Percentiles rank a stretch among this genome's conserved stretches.
These are phyloP conservation scores for Powellomyces hirtus DNA, from an alignment of 192 early-diverging fungal genomes.

Conservation along the genomic window DNA sequence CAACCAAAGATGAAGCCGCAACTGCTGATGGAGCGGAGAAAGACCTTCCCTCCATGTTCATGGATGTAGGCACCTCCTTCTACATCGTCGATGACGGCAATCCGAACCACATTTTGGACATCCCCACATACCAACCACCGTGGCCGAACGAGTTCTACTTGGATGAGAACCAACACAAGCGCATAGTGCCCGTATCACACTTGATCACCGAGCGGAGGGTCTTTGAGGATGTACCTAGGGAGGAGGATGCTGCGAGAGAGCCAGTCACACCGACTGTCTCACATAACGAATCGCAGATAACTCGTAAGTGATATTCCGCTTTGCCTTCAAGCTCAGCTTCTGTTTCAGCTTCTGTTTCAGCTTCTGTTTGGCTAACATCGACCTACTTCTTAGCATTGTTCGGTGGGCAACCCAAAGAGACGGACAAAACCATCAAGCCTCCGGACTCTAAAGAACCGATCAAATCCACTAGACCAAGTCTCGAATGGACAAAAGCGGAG, in stretches of 20 bases:
- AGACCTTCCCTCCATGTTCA: conserved; percentile 7
- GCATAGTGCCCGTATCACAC: conserved; percentile 51
- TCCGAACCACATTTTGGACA: conserved; percentile 17
- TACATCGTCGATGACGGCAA: conserved; percentile 27
- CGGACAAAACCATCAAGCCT: neutral
- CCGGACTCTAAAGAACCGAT: neutral
- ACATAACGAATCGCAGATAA: conserved; percentile 1
- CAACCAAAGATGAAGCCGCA: too few species aligned
- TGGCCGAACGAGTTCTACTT: conserved; percentile 50
- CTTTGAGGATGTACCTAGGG: neutral
- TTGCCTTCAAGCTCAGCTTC: too few species aligned
- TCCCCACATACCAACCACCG: conserved; percentile 49
- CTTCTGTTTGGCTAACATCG: too few species aligned
- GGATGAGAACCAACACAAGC: conserved; percentile 53
- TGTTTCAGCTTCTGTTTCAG: too few species aligned
- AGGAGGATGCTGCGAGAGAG: neutral
- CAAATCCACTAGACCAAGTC: conserved; percentile 1
- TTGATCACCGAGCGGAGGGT: conserved; percentile 22
- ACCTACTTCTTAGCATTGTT: neutral
- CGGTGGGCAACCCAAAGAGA: neutral
- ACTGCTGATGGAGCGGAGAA: too few species aligned
- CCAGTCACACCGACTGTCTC: neutral
- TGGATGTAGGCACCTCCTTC: conserved; percentile 19
- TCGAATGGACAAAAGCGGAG: conserved; percentile 44
- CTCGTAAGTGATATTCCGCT: too few species aligned